Base-by-base conservation (phyloP, 306 rosid genomes). In the Fagus sylvatica region DNA sequence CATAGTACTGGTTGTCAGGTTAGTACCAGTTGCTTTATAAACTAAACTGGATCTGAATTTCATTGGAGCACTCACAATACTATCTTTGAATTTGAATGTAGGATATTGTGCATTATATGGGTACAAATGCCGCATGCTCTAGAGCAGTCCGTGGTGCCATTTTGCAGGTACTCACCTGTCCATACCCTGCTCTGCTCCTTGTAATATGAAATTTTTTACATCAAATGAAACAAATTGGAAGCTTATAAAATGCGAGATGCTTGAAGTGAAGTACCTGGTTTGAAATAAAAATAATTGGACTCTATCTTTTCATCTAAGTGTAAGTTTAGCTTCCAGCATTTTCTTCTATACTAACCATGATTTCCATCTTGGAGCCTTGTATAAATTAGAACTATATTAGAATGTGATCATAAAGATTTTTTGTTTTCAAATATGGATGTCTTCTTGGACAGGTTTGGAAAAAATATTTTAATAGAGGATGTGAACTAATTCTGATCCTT, bases 1-100 rank as follows among this genome's bases (percentile, higher is more conserved):
- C 99, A 96, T 72, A 96, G 99, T 85, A 93, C 99, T 72, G 99
- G 99, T 74, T 96, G 99, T 83, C 99, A 96, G 97, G 99, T 93
- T 79, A 74, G 85, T 76, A 75, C 37, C 55, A 57, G 65, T 81
- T 86, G 81, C 60, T 67, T 65, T 79, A 66, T 66, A 81, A 71
- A 74, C 32, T 80, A 74, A 81, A 68, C 72, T 73, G 9, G 48
- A 33, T 74, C 39, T 71, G 78, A 80, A 61, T 81, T 51, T 72
- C 39, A 40, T 28, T 76, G 54, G 65, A 36, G 32, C 73, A 69
- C 41, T 83, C 61, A 79, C 40, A 13, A n/a, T 34, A 62, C 54
- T 62, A 68, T 34, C 67, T 85, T 80, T 89, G 80, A 71, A 76
- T 82, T n/a, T n/a, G n/a, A n/a, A 54, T 90, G 16, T 74, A 96